Conservation (phyloP, 192 early-diverging fungal species). For the Thamnidium elegans region DNA sequence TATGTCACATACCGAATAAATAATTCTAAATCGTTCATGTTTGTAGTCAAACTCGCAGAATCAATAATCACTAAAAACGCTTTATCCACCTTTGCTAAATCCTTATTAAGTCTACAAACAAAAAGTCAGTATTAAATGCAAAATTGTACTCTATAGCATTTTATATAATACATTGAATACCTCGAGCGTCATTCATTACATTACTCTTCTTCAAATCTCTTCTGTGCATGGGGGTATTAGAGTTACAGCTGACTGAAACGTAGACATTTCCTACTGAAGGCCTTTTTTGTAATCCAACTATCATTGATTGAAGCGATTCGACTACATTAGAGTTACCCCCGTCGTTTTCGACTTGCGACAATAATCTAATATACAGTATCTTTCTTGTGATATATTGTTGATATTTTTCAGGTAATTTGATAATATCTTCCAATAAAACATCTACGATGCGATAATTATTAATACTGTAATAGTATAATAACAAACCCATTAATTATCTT, state of each 20-base stretch:
- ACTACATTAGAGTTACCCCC: background rate
- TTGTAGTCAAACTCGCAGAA: background rate
- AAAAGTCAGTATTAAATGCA: background rate
- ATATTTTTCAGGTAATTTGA: background rate
- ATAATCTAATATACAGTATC: background rate
- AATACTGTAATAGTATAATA: constrained; percentile 2
- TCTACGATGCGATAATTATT: background rate
- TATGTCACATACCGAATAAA: background rate
- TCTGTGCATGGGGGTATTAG: background rate
- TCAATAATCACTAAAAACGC: background rate
- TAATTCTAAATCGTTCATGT: constrained; percentile 1
- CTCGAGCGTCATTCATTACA: background rate
- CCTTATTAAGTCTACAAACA: background rate
- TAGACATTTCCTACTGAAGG: background rate
- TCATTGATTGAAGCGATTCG: background rate
- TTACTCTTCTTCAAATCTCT: background rate
- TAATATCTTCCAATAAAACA: background rate
- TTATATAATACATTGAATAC: background rate
- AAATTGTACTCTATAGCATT: background rate
- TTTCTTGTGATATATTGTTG: background rate
- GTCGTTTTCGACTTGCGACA: background rate
- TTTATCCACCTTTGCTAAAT: background rate
- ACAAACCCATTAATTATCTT: background rate
- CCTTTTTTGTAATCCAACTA: background rate
- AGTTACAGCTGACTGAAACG: background rate